A percentile compares a stretch with the other conserved stretches of the same genome.
These are phyloP conservation scores for Ophiosphaerella herpotricha DNA, from an alignment of 2,329 filamentous ascomycete genomes.

Conservation along the genomic window DNA sequence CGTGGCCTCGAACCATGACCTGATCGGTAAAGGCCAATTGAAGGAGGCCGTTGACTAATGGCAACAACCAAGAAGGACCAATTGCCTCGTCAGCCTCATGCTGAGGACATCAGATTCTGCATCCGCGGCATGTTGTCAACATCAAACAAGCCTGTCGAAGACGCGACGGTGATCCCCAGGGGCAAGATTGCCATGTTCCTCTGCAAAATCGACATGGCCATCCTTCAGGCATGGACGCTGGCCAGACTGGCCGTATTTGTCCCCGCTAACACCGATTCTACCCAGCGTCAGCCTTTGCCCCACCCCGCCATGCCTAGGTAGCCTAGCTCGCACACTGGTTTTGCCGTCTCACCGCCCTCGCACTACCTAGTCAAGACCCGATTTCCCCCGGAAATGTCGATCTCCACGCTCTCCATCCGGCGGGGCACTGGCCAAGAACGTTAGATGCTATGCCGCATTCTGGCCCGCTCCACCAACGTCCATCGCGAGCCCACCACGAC, in stretches of 20 bases:
- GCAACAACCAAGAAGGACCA: too few species aligned
- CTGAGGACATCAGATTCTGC: too few species aligned
- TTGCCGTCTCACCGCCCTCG: slow-evolving; percentile 26
- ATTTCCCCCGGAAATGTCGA: slow-evolving; percentile 32
- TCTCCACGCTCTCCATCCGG: slow-evolving; percentile 18
- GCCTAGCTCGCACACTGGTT: slow-evolving; percentile 1
- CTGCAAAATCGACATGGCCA: neutral
- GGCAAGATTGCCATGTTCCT: neutral
- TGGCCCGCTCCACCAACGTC: slow-evolving; percentile 14
- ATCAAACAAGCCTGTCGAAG: neutral
- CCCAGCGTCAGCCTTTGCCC: slow-evolving; percentile 23
- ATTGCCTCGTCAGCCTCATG: too few species aligned
- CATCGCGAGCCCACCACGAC: slow-evolving; percentile 19
- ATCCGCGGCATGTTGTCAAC: too few species aligned
- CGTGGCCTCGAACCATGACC: too few species aligned
- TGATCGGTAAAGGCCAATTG: too few species aligned
- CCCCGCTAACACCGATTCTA: slow-evolving; percentile 23
- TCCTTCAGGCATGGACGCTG: slow-evolving; percentile 14
- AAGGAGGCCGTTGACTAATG: too few species aligned
- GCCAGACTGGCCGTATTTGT: slow-evolving; percentile 23
- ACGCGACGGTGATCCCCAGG: neutral
- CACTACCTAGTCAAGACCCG: slow-evolving; percentile 21
- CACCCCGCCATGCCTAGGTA: slow-evolving; percentile 21
- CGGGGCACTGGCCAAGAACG: slow-evolving; percentile 13
- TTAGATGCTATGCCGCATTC: slow-evolving; percentile 20